Conservation (phyloP, 129 eudicot genomes). For the Ambrosia trifida region DNA sequence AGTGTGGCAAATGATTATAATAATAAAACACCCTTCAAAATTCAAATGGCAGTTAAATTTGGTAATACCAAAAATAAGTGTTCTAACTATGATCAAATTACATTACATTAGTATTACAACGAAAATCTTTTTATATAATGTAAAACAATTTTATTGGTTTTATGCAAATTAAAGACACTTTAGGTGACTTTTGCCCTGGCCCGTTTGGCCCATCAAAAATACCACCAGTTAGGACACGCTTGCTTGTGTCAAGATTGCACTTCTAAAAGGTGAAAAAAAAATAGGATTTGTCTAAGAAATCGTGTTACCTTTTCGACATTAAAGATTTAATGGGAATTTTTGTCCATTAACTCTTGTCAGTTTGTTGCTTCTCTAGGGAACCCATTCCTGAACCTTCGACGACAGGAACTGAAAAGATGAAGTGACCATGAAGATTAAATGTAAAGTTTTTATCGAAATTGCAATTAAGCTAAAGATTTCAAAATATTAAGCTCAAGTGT, state of each 20-base stretch:
- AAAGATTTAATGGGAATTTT: slow-evolving; percentile 69
- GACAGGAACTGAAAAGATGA: slow-evolving; percentile 59
- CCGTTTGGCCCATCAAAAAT: too few relatives aligned
- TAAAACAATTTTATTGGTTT: background rate
- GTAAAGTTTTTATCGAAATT: background rate
- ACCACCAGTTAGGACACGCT: too few relatives aligned
- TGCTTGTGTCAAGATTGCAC: background rate
- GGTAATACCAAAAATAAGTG: background rate
- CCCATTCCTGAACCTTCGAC: slow-evolving; percentile 94
- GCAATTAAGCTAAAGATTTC: background rate
- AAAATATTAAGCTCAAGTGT: slow-evolving; percentile 2
- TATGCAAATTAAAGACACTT: background rate
- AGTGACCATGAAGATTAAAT: slow-evolving; percentile 4
- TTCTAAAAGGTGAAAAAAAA: background rate
- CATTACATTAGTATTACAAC: background rate
- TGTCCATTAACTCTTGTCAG: slow-evolving; percentile 80
- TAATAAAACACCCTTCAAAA: background rate
- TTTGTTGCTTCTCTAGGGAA: slow-evolving; percentile 72
- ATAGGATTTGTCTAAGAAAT: background rate
- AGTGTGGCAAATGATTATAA: background rate
- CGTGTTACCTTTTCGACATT: slow-evolving; percentile 73
- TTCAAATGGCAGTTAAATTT: background rate
- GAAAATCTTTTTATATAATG: background rate
- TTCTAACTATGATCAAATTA: background rate
- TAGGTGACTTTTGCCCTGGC: too few relatives aligned